A percentile compares a stretch with the other conserved stretches of the same genome.
phyloP scores from a whole-genome alignment of 768 basidiomycete genomes.

The Suillus variegatus region DNA sequence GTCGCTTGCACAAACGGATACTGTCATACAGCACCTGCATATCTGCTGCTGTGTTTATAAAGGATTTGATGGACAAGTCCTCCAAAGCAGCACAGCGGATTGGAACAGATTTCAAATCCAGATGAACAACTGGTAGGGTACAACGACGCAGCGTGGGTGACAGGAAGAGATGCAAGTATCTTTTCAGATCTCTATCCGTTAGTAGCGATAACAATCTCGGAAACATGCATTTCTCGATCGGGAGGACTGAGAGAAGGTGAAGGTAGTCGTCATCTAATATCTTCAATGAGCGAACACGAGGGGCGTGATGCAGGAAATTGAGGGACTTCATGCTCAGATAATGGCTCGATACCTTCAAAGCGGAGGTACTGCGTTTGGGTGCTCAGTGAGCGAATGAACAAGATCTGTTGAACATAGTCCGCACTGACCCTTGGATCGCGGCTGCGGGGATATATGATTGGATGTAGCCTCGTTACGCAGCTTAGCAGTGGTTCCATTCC shows the following conservation, averaged over 20 bases:
- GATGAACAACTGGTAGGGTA: neutral
- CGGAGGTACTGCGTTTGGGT: neutral
- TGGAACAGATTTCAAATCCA: neutral
- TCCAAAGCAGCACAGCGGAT: neutral
- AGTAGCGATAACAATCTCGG: neutral
- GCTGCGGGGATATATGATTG: neutral
- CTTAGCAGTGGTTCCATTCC: neutral
- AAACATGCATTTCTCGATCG: neutral
- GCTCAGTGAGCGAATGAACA: neutral
- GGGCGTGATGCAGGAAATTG: neutral
- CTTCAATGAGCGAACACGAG: neutral
- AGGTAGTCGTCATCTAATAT: neutral
- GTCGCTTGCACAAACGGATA: neutral
- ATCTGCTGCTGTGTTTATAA: neutral
- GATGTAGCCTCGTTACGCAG: neutral
- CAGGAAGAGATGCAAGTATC: neutral
- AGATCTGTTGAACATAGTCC: no score
- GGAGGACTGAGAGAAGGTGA: neutral
- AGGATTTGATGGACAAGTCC: neutral
- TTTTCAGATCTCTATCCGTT: neutral
- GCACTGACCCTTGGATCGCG: neutral
- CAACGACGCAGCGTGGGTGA: neutral
- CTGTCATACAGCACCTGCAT: neutral
- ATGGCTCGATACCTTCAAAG: neutral
- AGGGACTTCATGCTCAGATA: neutral